A percentile compares a stretch with the other conserved stretches of the same genome.
Evolutionary conservation across 805 yeast genomes (phyloP).

Genomic region (Clavispora fructus): DNA sequence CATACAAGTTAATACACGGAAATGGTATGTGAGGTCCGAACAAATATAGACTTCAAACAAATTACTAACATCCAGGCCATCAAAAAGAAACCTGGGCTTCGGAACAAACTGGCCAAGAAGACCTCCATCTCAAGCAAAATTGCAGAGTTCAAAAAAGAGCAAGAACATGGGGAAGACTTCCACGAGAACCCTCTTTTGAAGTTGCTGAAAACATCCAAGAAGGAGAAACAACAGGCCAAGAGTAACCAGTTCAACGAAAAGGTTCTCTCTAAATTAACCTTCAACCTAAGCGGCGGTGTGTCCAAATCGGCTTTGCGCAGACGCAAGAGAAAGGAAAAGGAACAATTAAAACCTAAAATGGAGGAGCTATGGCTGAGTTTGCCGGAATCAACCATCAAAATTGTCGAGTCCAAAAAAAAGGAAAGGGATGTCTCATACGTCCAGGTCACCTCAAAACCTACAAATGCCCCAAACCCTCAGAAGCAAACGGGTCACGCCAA

Average conservation of each 20-base stretch:
- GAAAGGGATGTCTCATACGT: slow-evolving; percentile 15
- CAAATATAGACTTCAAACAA: background rate
- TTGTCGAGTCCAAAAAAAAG: slow-evolving; percentile 8
- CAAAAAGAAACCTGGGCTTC: slow-evolving; percentile 31
- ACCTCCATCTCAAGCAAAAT: slow-evolving; percentile 22
- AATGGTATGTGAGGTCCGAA: slow-evolving; percentile 4
- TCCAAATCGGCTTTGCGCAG: slow-evolving; percentile 65
- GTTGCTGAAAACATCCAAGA: slow-evolving; percentile 47
- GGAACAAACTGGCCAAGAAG: slow-evolving; percentile 26
- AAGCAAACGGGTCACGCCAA: slow-evolving; percentile 35
- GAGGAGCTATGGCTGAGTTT: slow-evolving; percentile 55
- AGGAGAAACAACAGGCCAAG: slow-evolving; percentile 43
- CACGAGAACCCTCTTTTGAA: slow-evolving; percentile 49
- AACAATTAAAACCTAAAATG: slow-evolving; percentile 63
- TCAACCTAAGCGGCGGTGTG: slow-evolving; percentile 40
- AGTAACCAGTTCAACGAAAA: slow-evolving; percentile 32
- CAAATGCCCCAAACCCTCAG: slow-evolving; percentile 49
- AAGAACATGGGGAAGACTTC: slow-evolving; percentile 10
- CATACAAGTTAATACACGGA: background rate
- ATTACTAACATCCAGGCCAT: slow-evolving; percentile 18
- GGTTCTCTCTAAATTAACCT: slow-evolving; percentile 22
- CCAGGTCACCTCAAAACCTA: slow-evolving; percentile 16
- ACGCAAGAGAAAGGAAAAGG: slow-evolving; percentile 54
- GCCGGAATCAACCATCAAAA: slow-evolving; percentile 24
- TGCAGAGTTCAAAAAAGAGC: slow-evolving; percentile 20